Conservation (phyloP, 2,329 filamentous ascomycete species). For the Lithohypha guttulata region DNA sequence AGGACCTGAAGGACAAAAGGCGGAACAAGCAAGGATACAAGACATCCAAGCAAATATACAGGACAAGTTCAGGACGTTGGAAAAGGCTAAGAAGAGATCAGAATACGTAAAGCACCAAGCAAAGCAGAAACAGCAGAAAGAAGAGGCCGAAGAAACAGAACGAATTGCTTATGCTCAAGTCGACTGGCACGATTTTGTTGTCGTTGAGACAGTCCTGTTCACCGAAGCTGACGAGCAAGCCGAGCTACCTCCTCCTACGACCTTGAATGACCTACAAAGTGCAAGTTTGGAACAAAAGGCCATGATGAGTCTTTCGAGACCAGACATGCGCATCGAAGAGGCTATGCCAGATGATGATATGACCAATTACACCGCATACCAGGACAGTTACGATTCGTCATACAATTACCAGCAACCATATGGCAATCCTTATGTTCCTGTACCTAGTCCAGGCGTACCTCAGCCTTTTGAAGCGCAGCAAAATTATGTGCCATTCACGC, state of each 20-base stretch:
- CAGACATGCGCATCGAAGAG: conserved; percentile 78
- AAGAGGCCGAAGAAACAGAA: conserved; percentile 77
- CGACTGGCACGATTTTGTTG: conserved; percentile 95
- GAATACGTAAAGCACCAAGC: conserved; percentile 81
- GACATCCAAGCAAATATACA: conserved; percentile 64
- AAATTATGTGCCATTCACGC: conserved; percentile 17
- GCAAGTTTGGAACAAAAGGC: conserved; percentile 93
- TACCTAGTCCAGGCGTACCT: conserved; percentile 23
- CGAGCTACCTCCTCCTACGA: conserved; percentile 79
- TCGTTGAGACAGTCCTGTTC: conserved; percentile 91
- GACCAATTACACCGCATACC: conserved; percentile 36
- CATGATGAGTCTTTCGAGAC: conserved; percentile 68
- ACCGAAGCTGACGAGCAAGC: conserved; percentile 76
- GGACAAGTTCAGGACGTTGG: conserved; percentile 70
- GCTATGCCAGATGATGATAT: conserved; percentile 74
- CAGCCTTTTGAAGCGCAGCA: conserved; percentile 25
- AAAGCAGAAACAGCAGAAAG: conserved; percentile 74
- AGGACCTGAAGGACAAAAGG: conserved; percentile 57
- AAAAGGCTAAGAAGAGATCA: conserved; percentile 71
- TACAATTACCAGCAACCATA: conserved; percentile 28
- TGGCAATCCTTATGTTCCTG: conserved; percentile 24
- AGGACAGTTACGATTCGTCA: conserved; percentile 30
- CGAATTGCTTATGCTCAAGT: conserved; percentile 70
- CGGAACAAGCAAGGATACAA: conserved; percentile 60
- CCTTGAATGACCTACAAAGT: conserved; percentile 82